Evolutionary conservation across 2,329 filamentous ascomycete genomes (phyloP).

Genomic region (Bipolaris cookei): DNA sequence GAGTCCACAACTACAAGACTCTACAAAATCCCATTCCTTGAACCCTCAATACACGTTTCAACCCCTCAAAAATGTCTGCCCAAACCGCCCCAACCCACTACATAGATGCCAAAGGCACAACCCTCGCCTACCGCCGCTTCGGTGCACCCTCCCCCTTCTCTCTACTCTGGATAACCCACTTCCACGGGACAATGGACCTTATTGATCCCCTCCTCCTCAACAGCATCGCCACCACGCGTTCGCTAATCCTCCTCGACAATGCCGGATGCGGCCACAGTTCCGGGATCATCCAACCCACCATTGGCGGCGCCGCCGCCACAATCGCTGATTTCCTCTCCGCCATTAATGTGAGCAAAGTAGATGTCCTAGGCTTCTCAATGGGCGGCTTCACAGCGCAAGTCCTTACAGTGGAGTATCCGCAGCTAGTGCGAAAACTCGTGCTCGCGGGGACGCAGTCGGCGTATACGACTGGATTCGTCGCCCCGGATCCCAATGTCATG

Average conservation of each 20-base stretch:
- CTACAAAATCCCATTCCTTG: background rate
- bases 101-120: constrained; percentile 17
- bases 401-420: constrained; percentile 49
- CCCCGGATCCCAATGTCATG: background rate
- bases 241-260: constrained; percentile 58
- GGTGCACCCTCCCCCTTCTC: constrained; percentile 18
- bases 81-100: constrained; percentile 18
- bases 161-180: constrained; percentile 30
- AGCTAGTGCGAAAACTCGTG: constrained; percentile 52
- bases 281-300: constrained; percentile 53
- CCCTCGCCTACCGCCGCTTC: constrained; percentile 29
- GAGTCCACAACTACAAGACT: background rate
- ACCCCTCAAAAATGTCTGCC: background rate
- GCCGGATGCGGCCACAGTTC: constrained; percentile 56
- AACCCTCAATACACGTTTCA: background rate
- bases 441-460: constrained; percentile 51
- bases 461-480: background rate
- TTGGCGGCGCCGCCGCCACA: constrained; percentile 45
- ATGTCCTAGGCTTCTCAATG: constrained; percentile 60
- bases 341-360: constrained; percentile 47
- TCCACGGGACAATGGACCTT: constrained; percentile 33
- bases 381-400: constrained; percentile 57
- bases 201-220: constrained; percentile 51
- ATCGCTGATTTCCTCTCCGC: constrained; percentile 33
- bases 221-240: constrained; percentile 51